Base-by-base conservation (phyloP, 1,284 basidiomycete genomes). In the Rhodofomes roseus region DNA sequence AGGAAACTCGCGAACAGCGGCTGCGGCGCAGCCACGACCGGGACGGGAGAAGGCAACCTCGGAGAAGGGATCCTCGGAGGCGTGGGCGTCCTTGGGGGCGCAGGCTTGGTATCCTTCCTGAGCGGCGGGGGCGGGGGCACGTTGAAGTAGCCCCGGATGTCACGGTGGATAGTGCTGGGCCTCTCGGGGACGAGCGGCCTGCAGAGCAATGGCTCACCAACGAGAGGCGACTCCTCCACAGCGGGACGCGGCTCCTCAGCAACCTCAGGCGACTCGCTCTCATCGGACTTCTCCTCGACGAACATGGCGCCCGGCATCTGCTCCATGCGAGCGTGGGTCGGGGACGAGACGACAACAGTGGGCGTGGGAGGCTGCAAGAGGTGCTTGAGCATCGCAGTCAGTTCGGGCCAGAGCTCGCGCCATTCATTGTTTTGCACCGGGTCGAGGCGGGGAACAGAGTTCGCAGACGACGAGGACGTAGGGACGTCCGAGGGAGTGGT, bases 1-100 rank as follows among this genome's bases (percentile, higher is more conserved):
- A 93, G 65, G 62, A 89, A 88, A 6, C 72, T 74, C 2, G 89
- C 88, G 56, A 76, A 76, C 59, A 87, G 67, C 34, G 66, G 56
- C 18, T 61, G 60, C 20, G 31, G 27, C 0, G 37, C 41, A 14
- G 46, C 31, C 18, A 59, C 23, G 9, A 56, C 46, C 18, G 39
- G 44, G 20, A 48, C 50, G 1, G 62, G 55, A 1, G 58, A 39
- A 20, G 57, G 22, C 31, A 34, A 29, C 14, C 39, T 8, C 4
- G 60, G 51, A 22, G 61, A 51, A 12, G 56, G 37, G n/a, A n/a
- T n/a, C n/a, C n/a, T n/a, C 4, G 62, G 18, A 4, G 50, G 50
- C 31, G 29, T 36, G 25, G 46, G 46, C 14, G 46, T 23, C 46
- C 25, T 48, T 6, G 46, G 46, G 6, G 25, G 31, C 1, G 63